A percentile compares a stretch with the other conserved stretches of the same genome.
These are phyloP conservation scores for Coemansia sp. DNA, from an alignment of 371 early-diverging fungal species.

Conservation along the genomic window DNA sequence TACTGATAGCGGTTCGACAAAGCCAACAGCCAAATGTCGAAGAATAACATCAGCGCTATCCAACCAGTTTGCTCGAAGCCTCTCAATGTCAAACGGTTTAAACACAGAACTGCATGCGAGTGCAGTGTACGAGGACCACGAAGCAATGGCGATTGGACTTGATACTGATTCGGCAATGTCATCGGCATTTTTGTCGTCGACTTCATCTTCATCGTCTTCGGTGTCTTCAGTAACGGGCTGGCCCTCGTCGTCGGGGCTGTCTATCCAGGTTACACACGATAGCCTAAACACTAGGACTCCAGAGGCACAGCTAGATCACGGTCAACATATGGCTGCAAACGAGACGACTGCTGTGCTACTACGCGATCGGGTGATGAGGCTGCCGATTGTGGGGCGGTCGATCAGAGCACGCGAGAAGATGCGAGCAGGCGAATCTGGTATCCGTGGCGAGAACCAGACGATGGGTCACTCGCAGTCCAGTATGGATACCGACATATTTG, in stretches of 20 bases:
- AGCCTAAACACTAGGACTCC: not conserved
- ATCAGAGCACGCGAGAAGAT: constrained; percentile 36
- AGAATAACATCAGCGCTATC: constrained; percentile 35
- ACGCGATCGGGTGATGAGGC: constrained; percentile 16
- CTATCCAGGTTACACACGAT: not conserved
- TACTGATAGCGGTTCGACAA: constrained; percentile 7
- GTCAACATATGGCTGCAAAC: not conserved
- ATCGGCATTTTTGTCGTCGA: constrained; percentile 2
- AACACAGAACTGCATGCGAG: not conserved
- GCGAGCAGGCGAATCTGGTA: not conserved
- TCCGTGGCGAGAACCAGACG: not conserved
- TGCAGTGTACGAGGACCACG: not conserved
- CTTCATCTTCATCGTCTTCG: constrained; percentile 25
- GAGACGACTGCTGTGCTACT: not conserved
- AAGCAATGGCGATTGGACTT: not conserved
- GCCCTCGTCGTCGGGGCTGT: constrained; percentile 8
- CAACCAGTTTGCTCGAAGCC: constrained; percentile 47
- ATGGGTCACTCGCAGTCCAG: constrained; percentile 1
- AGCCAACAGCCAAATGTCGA: constrained; percentile 33
- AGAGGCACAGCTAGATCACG: not conserved
- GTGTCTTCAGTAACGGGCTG: constrained; percentile 5
- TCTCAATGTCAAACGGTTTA: constrained; percentile 25
- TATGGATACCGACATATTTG: constrained; percentile 36
- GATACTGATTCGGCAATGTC: constrained; percentile 13
- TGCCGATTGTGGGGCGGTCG: constrained; percentile 18